These are phyloP conservation scores for Populus pruinosa DNA, from an alignment of 345 rosid genomes.

Conservation along the genomic window DNA sequence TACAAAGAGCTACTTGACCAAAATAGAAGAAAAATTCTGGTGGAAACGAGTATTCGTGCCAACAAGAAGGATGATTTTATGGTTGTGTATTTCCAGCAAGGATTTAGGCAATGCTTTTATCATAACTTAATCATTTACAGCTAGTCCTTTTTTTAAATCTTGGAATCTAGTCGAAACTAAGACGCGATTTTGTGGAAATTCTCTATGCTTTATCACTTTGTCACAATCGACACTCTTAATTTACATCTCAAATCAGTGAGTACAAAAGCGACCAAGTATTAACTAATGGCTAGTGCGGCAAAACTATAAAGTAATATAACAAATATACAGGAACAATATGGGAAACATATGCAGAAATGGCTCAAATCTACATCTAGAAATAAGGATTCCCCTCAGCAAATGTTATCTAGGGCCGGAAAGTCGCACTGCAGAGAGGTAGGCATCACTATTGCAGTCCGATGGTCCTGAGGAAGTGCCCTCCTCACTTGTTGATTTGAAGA, in stretches of 20 bases:
- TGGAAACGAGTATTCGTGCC: neutral
- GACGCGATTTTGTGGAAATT: neutral
- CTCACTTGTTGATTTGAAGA: slow-evolving; percentile 46
- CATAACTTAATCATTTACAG: neutral
- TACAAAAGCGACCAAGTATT: neutral
- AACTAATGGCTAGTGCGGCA: slow-evolving; percentile 11
- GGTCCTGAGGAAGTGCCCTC: slow-evolving; percentile 75
- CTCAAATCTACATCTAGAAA: neutral
- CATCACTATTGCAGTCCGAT: slow-evolving; percentile 66
- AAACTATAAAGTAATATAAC: slow-evolving; percentile 16
- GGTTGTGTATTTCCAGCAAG: neutral
- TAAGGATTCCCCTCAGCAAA: neutral
- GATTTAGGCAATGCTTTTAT: neutral
- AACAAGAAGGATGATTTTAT: neutral
- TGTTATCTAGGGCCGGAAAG: slow-evolving; percentile 94
- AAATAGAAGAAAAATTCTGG: neutral
- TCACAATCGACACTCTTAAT: neutral
- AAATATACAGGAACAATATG: slow-evolving; percentile 6
- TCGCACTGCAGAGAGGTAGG: slow-evolving; percentile 65
- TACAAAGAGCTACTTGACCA: neutral
- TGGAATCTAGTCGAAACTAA: neutral
- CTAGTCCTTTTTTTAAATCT: neutral
- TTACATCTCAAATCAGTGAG: neutral
- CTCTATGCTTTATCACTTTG: neutral
- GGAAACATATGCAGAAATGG: neutral